Conservation (phyloP, 768 basidiomycete genomes). For the Tubosaeta sp. region DNA sequence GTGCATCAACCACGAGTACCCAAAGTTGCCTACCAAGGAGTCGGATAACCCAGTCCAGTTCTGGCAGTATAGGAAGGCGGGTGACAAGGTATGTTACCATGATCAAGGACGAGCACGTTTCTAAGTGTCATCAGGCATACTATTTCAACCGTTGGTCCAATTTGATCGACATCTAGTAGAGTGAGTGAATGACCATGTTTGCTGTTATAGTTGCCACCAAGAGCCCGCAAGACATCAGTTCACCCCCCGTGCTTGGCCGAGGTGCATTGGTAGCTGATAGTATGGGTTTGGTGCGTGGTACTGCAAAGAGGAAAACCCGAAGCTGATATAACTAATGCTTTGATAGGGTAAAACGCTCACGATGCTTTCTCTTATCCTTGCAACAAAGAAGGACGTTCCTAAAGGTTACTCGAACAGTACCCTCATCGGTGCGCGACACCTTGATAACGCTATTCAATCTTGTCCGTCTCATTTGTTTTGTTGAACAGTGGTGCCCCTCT, state of each 20-base stretch:
- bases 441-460: neutral
- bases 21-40: constrained; percentile 61
- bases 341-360: constrained; percentile 84
- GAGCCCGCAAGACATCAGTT: constrained; percentile 57
- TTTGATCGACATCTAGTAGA: neutral
- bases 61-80: constrained; percentile 68
- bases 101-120: neutral
- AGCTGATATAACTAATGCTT: constrained; percentile 3
- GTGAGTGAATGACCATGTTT: neutral
- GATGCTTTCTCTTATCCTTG: constrained; percentile 76
- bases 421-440: constrained; percentile 58
- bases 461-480: constrained; percentile 1
- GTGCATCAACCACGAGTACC: constrained; percentile 81
- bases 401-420: constrained; percentile 60
- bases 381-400: constrained; percentile 65
- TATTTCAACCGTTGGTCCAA: constrained; percentile 62
- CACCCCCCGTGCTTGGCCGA: constrained; percentile 60
- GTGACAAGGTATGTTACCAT: constrained; percentile 44
- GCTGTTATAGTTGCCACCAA: constrained; percentile 68
- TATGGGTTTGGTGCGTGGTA: constrained; percentile 60
- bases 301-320: neutral
- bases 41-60: constrained; percentile 80
- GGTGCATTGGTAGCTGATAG: constrained; percentile 90
- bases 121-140: constrained; percentile 38
- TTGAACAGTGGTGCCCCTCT: constrained; percentile 68